These are phyloP conservation scores for Thoreauomyces humboldtii DNA, from an alignment of 192 early-diverging fungal genomes.

Conservation along the genomic window DNA sequence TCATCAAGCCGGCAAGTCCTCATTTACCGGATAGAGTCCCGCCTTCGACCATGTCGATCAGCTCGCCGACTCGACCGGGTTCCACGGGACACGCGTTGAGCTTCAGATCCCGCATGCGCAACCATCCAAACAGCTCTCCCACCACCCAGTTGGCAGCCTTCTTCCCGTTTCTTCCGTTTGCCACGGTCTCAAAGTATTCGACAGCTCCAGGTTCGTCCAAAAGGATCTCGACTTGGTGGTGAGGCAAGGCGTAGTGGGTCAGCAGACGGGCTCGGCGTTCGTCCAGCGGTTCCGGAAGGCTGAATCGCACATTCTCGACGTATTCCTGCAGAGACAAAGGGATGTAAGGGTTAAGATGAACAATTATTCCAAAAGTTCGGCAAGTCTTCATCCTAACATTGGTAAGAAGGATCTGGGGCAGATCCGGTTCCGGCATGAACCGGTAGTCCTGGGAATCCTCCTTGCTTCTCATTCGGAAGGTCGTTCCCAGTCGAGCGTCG, in stretches of 20 bases:
- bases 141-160: conserved; percentile 9
- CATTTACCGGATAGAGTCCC: background rate
- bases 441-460: conserved; percentile 86
- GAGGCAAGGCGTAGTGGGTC: conserved; percentile 55
- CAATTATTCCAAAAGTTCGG: no score
- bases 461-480: conserved; percentile 73
- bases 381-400: no score
- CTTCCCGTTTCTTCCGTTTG: background rate
- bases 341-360: no score
- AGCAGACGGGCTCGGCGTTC: conserved; percentile 52
- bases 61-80: background rate
- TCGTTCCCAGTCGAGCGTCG: conserved; percentile 59
- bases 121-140: conserved; percentile 4
- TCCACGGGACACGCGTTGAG: background rate
- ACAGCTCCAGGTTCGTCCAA: conserved; percentile 73
- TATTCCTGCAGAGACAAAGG: conserved; percentile 43
- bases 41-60: background rate
- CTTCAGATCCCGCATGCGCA: background rate
- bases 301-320: conserved; percentile 33
- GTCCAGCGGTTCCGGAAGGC: conserved; percentile 76
- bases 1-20: no score
- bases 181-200: conserved; percentile 73
- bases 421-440: background rate
- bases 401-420: conserved; percentile 40
- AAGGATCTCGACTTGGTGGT: conserved; percentile 60